These are phyloP conservation scores for Coemansia sp. DNA, from an alignment of 192 early-diverging fungal species.

Conservation along the genomic window DNA sequence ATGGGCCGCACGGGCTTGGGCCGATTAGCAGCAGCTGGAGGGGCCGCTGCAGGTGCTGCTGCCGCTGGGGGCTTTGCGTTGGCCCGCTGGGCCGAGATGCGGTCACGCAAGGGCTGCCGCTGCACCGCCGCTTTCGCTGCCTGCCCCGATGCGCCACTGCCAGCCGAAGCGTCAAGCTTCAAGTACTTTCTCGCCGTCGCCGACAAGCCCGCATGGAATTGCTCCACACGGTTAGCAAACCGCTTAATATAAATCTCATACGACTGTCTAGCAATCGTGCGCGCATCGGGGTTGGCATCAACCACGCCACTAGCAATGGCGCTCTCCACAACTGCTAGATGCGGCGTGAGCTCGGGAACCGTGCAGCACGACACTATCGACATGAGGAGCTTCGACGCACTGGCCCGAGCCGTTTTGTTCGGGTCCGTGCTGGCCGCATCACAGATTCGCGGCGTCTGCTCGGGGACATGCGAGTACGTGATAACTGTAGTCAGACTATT, in stretches of 20 bases:
- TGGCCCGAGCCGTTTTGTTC: constrained; percentile 62
- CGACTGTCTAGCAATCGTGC: constrained; percentile 37
- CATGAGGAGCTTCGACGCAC: constrained; percentile 61
- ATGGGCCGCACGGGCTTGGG: constrained; percentile 43
- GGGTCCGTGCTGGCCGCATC: constrained; percentile 53
- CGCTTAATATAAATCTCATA: constrained; percentile 50
- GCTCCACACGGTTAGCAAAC: constrained; percentile 33
- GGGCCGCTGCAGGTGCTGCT: background rate
- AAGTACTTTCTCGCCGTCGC: constrained; percentile 47
- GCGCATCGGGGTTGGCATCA: constrained; percentile 50
- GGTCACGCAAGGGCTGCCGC: constrained; percentile 33
- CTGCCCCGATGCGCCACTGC: background rate
- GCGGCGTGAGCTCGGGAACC: constrained; percentile 43
- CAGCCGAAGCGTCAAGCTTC: constrained; percentile 24
- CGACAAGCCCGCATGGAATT: constrained; percentile 38
- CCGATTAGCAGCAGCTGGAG: background rate
- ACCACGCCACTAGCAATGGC: constrained; percentile 43
- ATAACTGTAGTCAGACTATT: constrained; percentile 64
- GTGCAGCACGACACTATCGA: constrained; percentile 56
- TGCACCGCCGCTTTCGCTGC: background rate
- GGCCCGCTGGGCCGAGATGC: constrained; percentile 22
- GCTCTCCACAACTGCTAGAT: constrained; percentile 33
- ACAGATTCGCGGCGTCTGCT: constrained; percentile 58
- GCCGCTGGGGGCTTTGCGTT: constrained; percentile 5
- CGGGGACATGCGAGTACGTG: constrained; percentile 56